phyloP scores from a whole-genome alignment of 805 yeast species.

The Metschnikowia vanudenii region DNA sequence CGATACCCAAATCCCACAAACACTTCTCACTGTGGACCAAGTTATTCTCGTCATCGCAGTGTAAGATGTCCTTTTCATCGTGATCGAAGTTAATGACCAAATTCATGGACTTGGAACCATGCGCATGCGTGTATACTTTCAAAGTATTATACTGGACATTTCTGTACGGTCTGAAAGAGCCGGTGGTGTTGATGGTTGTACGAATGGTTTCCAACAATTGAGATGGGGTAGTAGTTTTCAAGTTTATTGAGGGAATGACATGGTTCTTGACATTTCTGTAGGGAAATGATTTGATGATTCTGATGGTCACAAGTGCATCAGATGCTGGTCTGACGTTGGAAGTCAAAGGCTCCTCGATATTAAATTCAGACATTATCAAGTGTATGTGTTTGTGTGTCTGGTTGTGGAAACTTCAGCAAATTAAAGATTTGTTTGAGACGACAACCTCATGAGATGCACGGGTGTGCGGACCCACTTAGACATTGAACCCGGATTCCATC shows the following conservation, averaged over 20 bases:
- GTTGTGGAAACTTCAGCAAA: neutral
- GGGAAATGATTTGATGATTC: conserved; percentile 89
- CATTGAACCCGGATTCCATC: conserved; percentile 26
- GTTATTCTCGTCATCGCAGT: conserved; percentile 20
- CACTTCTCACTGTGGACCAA: conserved; percentile 16
- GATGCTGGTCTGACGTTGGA: conserved; percentile 72
- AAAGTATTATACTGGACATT: conserved; percentile 70
- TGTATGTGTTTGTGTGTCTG: too few relatives aligned
- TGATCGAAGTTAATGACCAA: conserved; percentile 87
- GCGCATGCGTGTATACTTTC: conserved; percentile 92
- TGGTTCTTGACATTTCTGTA: conserved; percentile 82
- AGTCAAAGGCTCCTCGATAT: conserved; percentile 55
- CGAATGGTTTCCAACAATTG: conserved; percentile 56
- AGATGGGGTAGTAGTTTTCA: conserved; percentile 63
- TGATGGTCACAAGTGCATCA: conserved; percentile 75
- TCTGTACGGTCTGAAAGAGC: conserved; percentile 79
- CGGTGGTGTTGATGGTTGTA: conserved; percentile 50
- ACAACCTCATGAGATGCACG: conserved; percentile 11
- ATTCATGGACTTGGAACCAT: conserved; percentile 90
- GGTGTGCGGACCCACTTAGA: conserved; percentile 15
- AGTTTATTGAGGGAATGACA: conserved; percentile 66
- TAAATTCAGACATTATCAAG: conserved; percentile 33
- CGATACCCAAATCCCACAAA: conserved; percentile 45
- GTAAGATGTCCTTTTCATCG: conserved; percentile 64
- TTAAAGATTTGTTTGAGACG: conserved; percentile 15